Percentiles rank a stretch among this genome's conserved stretches.
Evolutionary conservation across 768 basidiomycete genomes (phyloP).

Genomic region (Multifurca ochricompacta): DNA sequence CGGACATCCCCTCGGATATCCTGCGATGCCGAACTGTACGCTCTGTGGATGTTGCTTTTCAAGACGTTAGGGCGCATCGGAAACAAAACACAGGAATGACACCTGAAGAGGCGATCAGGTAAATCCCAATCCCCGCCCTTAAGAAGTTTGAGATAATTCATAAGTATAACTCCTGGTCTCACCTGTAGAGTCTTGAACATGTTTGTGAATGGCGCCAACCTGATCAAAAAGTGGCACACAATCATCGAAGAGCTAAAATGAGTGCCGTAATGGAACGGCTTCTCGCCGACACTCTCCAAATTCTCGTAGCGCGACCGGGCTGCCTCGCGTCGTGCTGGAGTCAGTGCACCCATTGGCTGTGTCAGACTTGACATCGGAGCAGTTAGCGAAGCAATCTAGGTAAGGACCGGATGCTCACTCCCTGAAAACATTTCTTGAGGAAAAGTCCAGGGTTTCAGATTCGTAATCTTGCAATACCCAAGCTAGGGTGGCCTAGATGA

Average conservation of each 20-base stretch:
- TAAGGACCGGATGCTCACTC: slow-evolving; percentile 41
- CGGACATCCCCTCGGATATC: slow-evolving; percentile 90
- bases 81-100: background rate
- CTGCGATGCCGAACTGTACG: slow-evolving; percentile 77
- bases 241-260: slow-evolving; percentile 98
- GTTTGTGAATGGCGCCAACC: slow-evolving; percentile 82
- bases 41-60: slow-evolving; percentile 62
- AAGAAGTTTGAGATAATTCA: background rate
- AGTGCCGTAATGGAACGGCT: slow-evolving; percentile 89
- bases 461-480: slow-evolving; percentile 87
- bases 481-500: slow-evolving; percentile 36
- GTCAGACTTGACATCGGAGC: slow-evolving; percentile 39
- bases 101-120: slow-evolving; percentile 81
- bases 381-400: background rate
- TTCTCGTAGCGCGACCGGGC: slow-evolving; percentile 69
- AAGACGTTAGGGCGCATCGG: slow-evolving; percentile 11
- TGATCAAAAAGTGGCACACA: slow-evolving; percentile 88
- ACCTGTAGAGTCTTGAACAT: slow-evolving; percentile 90
- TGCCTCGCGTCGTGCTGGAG: slow-evolving; percentile 61
- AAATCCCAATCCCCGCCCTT: slow-evolving; percentile 95
- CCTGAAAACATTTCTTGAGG: slow-evolving; percentile 52
- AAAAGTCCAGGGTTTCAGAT: slow-evolving; percentile 60
- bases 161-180: slow-evolving; percentile 6
- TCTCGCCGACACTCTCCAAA: slow-evolving; percentile 71
- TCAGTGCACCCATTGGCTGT: slow-evolving; percentile 88